Evolutionary conservation across 805 yeast species (phyloP), one percentile per base, ranked within the genome.

Genomic region (Schwanniomyces yamadae): DNA sequence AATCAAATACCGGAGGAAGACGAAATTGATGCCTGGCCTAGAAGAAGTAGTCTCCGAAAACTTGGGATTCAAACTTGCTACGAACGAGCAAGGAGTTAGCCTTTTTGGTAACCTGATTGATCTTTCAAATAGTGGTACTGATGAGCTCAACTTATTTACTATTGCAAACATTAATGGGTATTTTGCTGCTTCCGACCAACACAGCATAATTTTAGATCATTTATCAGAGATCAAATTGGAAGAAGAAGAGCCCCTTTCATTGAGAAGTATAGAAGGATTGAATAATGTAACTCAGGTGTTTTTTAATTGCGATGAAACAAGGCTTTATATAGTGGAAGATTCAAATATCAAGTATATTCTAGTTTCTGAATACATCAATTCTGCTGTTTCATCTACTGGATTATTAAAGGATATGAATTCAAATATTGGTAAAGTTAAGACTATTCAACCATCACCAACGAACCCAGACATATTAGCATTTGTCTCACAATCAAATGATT

Each of bases 41-140:
- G 42, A 37, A 24, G 64, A 59, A 41, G 30, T 43, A 6, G 39
- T 49, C 5, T 61, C 71, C 3, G 70, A 68, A 43, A 63, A 60
- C 39, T 52, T 64, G 24, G 71, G 71, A 14, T 67, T 66, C 52
- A 55, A 57, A 28, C 44, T 63, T 18, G 50, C 52, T 18, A 43
- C 59, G 5, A 41, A 44, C 2, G 52, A 52, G 9, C 48, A 45
- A 12, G 71, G 70, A 5, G 23, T 53, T 5, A 25, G 34, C 8
- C 29, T 56, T n/a, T 57, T 58, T 33, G 56, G 46, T 10, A 29
- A 40, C 6, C 50, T 55, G 3, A 33, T 65, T 8, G 64, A 59
- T 22, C 51, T 61, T 20, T 18, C 17, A 24, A 16, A 29, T n/a
- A 20, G 20, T 7, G 47, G 36, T 6, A 22, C 26, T n/a, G 13